Evolutionary conservation across 345 rosid genomes (phyloP).

Genomic region (Aquilaria yunnanensis): DNA sequence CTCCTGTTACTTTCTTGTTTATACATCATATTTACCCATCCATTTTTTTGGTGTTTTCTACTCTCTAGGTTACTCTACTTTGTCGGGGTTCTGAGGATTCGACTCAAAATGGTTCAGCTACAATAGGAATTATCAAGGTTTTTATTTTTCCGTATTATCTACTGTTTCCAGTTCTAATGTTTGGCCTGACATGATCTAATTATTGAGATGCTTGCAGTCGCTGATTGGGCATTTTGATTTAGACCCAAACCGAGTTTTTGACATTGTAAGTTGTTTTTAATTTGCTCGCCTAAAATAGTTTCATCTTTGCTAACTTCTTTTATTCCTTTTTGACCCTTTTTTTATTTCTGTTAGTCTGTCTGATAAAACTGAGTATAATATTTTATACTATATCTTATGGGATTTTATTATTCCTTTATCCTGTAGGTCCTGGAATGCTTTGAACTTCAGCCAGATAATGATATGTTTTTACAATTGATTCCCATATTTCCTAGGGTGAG

Average conservation of each 20-base stretch:
- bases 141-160: conserved; percentile 11
- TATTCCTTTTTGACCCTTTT: neutral
- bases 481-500: conserved; percentile 96
- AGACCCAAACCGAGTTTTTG: conserved; percentile 99
- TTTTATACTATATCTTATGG: conserved; percentile 9
- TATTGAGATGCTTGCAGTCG: conserved; percentile 56
- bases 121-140: conserved; percentile 96
- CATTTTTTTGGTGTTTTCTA: neutral
- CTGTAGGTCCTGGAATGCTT: conserved; percentile 90
- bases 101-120: conserved; percentile 53
- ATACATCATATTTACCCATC: no score
- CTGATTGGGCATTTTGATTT: conserved; percentile 98
- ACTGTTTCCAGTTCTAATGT: conserved; percentile 3
- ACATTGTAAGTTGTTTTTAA: conserved; percentile 65
- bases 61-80: conserved; percentile 78
- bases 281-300: neutral
- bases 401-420: conserved; percentile 18
- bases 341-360: conserved; percentile 8
- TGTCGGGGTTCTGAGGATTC: conserved; percentile 73
- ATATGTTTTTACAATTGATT: conserved; percentile 68
- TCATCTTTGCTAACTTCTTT: neutral
- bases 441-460: conserved; percentile 77
- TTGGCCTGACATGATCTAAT: conserved; percentile 16
- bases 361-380: conserved; percentile 15
- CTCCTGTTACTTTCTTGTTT: no score